Base-by-base conservation (phyloP, 192 early-diverging fungal genomes). In the Coemansia sp. region DNA sequence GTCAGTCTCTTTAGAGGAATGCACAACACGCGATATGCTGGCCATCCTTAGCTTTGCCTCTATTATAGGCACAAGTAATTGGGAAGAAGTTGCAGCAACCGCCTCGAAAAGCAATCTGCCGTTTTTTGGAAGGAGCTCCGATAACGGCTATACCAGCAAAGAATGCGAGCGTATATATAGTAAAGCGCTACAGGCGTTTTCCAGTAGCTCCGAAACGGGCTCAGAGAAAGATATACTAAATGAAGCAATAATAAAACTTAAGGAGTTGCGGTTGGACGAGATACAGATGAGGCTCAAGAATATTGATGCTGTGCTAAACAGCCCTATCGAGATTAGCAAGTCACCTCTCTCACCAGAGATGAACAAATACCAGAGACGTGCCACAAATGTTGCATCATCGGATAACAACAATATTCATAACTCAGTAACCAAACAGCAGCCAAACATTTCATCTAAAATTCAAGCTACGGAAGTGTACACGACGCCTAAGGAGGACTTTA, bases 11-110 rank as follows among this genome's bases (percentile, higher is more conserved):
- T n/a, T 52, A 18, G 49, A 45, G 52, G 40, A 25, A 30, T 74
- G 53, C 63, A 56, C 77, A 29, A 70, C 67, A 26, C 71, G 64
- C 52, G 77, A 79, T 61, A 74, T 48, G 26, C 61, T 79, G 20
- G 55, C 45, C 29, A 58, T 79, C 6, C 72, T 79, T n/a, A 68
- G 72, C 31, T 53, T 79, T 10, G 72, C 45, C 4, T 69, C 56
- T 25, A 51, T 56, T 12, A 48, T 68, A 8, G 77, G 72, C 42
- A 61, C 65, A 12, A 53, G 58, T 25, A 62, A 52, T 45, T 79
- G 77, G 77, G 61, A 26, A 18, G 58, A 31, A 31, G 61, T 71
- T 25, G 62, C 71, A 21, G 45, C 43, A 7, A 9, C 61, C 25
- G 55, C 31, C 3, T 57, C 55, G 18, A 57, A 57, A 33, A n/a